Evolutionary conservation across 108 stramenopile genomes (phyloP).

Genomic region (Chaetoceros tenuissimus): DNA sequence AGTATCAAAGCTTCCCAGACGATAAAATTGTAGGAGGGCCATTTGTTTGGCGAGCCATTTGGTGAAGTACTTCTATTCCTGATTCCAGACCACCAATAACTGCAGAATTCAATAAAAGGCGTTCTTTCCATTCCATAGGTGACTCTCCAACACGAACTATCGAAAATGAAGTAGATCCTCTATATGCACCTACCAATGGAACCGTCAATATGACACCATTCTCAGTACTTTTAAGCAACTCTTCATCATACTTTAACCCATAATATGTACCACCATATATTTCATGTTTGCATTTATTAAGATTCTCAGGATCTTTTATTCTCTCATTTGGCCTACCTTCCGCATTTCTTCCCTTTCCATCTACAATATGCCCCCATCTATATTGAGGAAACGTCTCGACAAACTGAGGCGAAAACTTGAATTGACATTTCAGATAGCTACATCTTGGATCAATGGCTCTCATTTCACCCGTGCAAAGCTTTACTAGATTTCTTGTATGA

Average conservation of each 20-base stretch:
- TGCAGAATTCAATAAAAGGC: constrained; percentile 45
- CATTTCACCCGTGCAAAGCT: constrained; percentile 25
- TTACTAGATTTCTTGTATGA: constrained; percentile 48
- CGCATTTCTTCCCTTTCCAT: constrained; percentile 47
- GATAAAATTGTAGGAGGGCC: constrained; percentile 47
- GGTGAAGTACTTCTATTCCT: constrained; percentile 29
- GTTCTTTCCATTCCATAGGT: constrained; percentile 59
- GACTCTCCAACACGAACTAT: constrained; percentile 62
- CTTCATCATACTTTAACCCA: constrained; percentile 27
- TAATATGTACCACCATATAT: constrained; percentile 58
- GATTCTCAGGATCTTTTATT: constrained; percentile 30
- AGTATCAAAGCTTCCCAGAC: constrained; percentile 38
- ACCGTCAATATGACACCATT: constrained; percentile 49
- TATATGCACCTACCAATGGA: constrained; percentile 41
- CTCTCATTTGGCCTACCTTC: constrained; percentile 30
- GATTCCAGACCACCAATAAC: constrained; percentile 44
- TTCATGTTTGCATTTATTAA: constrained; percentile 25
- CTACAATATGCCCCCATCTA: constrained; percentile 48
- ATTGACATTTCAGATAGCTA: constrained; percentile 45
- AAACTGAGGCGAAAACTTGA: constrained; percentile 40
- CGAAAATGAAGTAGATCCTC: constrained; percentile 34
- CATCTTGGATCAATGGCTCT: constrained; percentile 41
- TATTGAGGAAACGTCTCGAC: constrained; percentile 30
- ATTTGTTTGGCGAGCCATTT: constrained; percentile 48
- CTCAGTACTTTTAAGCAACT: constrained; percentile 2